phyloP scores from a whole-genome alignment of 1,284 basidiomycete species.

The Fomitopsis pinicola region DNA sequence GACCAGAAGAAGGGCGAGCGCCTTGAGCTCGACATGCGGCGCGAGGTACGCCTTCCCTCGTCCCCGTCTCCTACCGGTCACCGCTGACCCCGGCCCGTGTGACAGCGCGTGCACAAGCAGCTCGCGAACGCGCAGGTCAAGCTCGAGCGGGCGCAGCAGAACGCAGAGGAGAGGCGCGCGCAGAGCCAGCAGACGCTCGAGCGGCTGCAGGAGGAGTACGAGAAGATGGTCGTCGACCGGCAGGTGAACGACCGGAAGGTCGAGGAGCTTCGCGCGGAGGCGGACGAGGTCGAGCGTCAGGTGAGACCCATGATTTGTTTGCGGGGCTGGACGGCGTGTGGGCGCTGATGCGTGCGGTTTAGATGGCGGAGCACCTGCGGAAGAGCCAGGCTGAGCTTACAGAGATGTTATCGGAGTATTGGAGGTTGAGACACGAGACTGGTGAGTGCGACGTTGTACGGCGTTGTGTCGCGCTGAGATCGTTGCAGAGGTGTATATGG shows the following conservation, averaged over 20 bases:
- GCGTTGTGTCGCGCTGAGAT: not conserved
- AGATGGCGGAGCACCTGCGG: slow-evolving; percentile 75
- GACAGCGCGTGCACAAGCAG: slow-evolving; percentile 71
- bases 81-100: not conserved
- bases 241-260: slow-evolving; percentile 73
- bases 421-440: slow-evolving; percentile 73
- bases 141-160: slow-evolving; percentile 66
- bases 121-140: slow-evolving; percentile 74
- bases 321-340: not conserved
- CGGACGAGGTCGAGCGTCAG: slow-evolving; percentile 59
- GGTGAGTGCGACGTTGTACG: slow-evolving; percentile 39
- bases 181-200: slow-evolving; percentile 65
- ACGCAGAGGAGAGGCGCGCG: slow-evolving; percentile 69
- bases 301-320: slow-evolving; percentile 28
- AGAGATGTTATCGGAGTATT: slow-evolving; percentile 76
- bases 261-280: slow-evolving; percentile 67
- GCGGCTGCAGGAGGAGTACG: slow-evolving; percentile 69
- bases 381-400: slow-evolving; percentile 71
- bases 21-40: slow-evolving; percentile 60
- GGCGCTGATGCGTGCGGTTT: slow-evolving; percentile 5
- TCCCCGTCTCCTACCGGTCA: not conserved
- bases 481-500: slow-evolving; percentile 70
- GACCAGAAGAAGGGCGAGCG: slow-evolving; percentile 70
- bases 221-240: slow-evolving; percentile 69
- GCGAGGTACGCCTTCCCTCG: slow-evolving; percentile 45